These are phyloP conservation scores for Fusarium temperatum DNA, from an alignment of 2,329 filamentous ascomycete genomes.

Conservation along the genomic window DNA sequence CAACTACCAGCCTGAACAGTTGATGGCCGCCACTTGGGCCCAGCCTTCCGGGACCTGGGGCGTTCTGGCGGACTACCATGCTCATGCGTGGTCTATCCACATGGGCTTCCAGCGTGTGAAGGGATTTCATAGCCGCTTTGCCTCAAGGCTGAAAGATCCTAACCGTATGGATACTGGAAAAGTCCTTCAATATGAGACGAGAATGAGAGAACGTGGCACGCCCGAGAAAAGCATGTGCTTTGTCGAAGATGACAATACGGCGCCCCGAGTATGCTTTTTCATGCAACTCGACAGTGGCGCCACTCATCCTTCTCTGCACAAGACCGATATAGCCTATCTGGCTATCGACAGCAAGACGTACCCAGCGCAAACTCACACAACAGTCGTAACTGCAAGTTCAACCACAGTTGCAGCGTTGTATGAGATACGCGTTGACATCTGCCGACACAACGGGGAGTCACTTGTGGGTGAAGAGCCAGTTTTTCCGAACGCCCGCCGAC, in stretches of 20 bases:
- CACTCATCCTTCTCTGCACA: constrained; percentile 32
- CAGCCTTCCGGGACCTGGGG: constrained; percentile 10
- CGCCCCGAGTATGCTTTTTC: constrained; percentile 35
- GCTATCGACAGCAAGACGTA: constrained; percentile 33
- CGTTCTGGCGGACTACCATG: neutral
- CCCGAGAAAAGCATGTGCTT: neutral
- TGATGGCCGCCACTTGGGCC: constrained; percentile 40
- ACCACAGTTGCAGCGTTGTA: constrained; percentile 21
- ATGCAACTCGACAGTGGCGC: constrained; percentile 42
- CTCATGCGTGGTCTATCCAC: constrained; percentile 33
- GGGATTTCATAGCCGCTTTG: constrained; percentile 32
- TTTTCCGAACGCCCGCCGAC: constrained; percentile 33
- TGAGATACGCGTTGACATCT: constrained; percentile 41
- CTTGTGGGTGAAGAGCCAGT: constrained; percentile 38
- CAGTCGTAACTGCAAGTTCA: constrained; percentile 27
- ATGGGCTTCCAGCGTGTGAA: constrained; percentile 40
- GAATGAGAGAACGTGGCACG: neutral
- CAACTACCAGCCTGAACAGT: constrained; percentile 19
- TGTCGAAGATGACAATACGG: constrained; percentile 26
- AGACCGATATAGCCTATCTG: constrained; percentile 29
- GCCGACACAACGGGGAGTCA: constrained; percentile 36
- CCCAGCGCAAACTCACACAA: constrained; percentile 30
- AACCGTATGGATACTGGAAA: constrained; percentile 2
- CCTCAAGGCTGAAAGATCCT: neutral
- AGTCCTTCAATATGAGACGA: constrained; percentile 27